Evolutionary conservation across 78 protist species (phyloP).

Genomic region (Dictyostelium intermedium): DNA sequence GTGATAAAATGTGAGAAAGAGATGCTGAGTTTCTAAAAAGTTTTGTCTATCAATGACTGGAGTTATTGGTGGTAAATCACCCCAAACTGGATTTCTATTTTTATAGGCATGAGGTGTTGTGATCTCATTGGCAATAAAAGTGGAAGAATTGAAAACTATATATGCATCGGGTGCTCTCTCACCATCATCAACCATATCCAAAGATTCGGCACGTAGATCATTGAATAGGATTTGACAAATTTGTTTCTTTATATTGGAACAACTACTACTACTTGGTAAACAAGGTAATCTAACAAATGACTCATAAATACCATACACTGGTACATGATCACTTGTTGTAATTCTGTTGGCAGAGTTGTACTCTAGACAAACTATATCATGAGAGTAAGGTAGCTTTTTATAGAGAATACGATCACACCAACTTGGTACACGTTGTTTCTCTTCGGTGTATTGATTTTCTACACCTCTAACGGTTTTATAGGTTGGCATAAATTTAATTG

Average conservation of each 20-base stretch:
- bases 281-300: slow-evolving; percentile 26
- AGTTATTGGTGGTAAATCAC: slow-evolving; percentile 42
- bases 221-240: background rate
- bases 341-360: slow-evolving; percentile 12
- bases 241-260: background rate
- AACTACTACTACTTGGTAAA: background rate
- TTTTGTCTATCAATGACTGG: slow-evolving; percentile 31
- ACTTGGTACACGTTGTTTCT: slow-evolving; percentile 75
- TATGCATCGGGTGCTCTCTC: slow-evolving; percentile 24
- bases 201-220: slow-evolving; percentile 42
- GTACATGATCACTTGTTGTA: slow-evolving; percentile 45
- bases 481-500: slow-evolving; percentile 84
- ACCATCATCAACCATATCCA: background rate
- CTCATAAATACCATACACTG: slow-evolving; percentile 28
- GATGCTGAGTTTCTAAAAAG: slow-evolving; percentile 53
- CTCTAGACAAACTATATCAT: background rate
- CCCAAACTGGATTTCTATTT: slow-evolving; percentile 28
- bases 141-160: background rate
- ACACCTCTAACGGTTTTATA: slow-evolving; percentile 56
- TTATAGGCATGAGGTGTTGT: background rate
- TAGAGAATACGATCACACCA: slow-evolving; percentile 83
- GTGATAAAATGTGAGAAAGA: slow-evolving; percentile 15
- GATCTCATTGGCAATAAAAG: slow-evolving; percentile 13
- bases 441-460: slow-evolving; percentile 4
- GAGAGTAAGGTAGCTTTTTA: slow-evolving; percentile 48